A percentile compares a stretch with the other conserved stretches of the same genome.
Evolutionary conservation across 495 filamentous ascomycete species (phyloP).

Genomic region (Aspergillus hancockii): DNA sequence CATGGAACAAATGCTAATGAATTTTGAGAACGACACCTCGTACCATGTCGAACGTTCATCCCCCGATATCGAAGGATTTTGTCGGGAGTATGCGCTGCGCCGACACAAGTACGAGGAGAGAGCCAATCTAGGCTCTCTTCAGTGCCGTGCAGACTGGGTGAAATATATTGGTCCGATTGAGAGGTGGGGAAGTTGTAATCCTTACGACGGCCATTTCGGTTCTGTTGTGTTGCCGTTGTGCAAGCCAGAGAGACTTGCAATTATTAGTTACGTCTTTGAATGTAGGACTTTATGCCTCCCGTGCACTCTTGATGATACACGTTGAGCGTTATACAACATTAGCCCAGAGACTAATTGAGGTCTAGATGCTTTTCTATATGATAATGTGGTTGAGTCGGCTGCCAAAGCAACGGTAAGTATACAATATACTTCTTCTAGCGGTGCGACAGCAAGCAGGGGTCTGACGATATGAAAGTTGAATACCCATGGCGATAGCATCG

Average conservation of each 20-base stretch:
- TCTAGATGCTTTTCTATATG: constrained; percentile 25
- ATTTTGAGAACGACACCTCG: constrained; percentile 7
- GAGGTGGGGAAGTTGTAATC: constrained; percentile 27
- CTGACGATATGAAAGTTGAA: constrained; percentile 17
- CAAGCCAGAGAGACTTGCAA: constrained; percentile 20
- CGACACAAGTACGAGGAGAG: constrained; percentile 23
- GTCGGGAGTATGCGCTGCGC: constrained; percentile 18
- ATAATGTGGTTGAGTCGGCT: constrained; percentile 30
- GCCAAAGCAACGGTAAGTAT: constrained; percentile 19
- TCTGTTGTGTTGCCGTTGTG: constrained; percentile 24
- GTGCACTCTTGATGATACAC: background rate
- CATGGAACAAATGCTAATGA: background rate
- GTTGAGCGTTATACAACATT: too few relatives aligned
- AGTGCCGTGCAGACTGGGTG: constrained; percentile 23
- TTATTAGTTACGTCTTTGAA: constrained; percentile 26
- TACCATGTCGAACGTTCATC: constrained; percentile 9
- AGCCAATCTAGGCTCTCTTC: constrained; percentile 22
- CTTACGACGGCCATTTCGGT: constrained; percentile 23
- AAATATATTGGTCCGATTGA: constrained; percentile 25
- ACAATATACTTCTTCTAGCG: background rate
- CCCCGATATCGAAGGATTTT: constrained; percentile 19
- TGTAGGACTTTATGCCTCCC: constrained; percentile 14
- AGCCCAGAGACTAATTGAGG: background rate
- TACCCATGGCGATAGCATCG: constrained; percentile 18
- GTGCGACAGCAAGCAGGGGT: background rate